Evolutionary conservation across 164 flowering plant species (phyloP), one percentile per base, ranked within the genome.

Genomic region (Umbilicus rupestris): DNA sequence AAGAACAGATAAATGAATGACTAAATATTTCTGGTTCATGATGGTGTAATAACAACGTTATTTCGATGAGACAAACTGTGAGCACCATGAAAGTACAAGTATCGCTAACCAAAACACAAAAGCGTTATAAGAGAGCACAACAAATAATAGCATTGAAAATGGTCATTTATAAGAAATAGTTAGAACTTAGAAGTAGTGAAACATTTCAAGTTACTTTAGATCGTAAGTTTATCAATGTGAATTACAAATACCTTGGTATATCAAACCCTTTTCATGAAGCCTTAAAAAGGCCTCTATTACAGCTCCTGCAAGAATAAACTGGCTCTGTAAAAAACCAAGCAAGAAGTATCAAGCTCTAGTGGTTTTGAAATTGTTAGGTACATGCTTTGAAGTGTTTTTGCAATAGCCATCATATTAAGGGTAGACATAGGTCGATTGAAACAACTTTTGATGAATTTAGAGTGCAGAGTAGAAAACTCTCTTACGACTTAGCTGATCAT

Each of bases 401-500:
- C 31, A 55, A 28, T 24, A 22, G 29, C 4, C 60, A 55, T 28
- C 11, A 55, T 55, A 26, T 14, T 24, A 12, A 52, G 22, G 14
- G 30, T 8, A 22, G 30, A 52, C 30, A 50, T 1, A 50, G 24
- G 24, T 52, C 24, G 30, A 7, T 6, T 52, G 58, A 22, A 50
- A 20, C 57, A 50, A 50, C 26, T 19, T 52, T 52, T 20, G 1
- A 49, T n/a, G 55, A 49, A 7, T n/a, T 24, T 52, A 52, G 17
- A 26, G 59, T 52, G 26, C 12, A 1, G 30, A 52, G 26, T 7
- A 52, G 30, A 78, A 72, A 77, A 76, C 76, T 80, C 70, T 70
- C 96, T 92, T 90, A 89, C 98, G 88, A 81, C 96, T 92, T 78
- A 92, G 96, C 83, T 87, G 89, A 73, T 89, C 93, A 84, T 92